A percentile compares a stretch with the other conserved stretches of the same genome.
Conservation (phyloP, 2,329 filamentous ascomycete genomes). For the Stachybotrys chartarum region DNA sequence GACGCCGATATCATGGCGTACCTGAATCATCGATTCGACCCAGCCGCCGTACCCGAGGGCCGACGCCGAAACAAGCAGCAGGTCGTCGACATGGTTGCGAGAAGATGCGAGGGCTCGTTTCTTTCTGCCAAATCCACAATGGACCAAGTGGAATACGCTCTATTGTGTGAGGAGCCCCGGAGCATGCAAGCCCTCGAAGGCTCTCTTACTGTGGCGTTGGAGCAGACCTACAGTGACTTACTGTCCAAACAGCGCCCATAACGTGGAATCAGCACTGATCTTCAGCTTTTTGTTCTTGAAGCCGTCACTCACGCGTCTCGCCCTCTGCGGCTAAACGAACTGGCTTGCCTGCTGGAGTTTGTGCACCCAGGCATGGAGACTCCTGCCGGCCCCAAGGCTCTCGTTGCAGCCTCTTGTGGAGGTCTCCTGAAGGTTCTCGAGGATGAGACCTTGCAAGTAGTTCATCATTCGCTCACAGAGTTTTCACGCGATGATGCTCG, state of each 20-base stretch:
- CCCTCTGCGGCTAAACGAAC: conserved; percentile 34
- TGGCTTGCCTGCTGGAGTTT: conserved; percentile 23
- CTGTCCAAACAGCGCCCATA: too few relatives aligned
- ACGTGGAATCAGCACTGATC: conserved; percentile 15
- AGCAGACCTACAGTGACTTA: too few relatives aligned
- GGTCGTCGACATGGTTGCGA: background rate
- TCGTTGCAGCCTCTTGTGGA: conserved; percentile 29
- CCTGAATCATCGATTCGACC: conserved; percentile 14
- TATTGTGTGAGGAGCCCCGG: too few relatives aligned
- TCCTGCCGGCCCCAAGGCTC: conserved; percentile 22
- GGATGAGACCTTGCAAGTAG: conserved; percentile 33
- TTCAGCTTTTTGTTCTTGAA: conserved; percentile 29
- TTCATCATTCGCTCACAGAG: conserved; percentile 41
- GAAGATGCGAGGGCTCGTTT: conserved; percentile 27
- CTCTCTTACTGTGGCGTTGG: too few relatives aligned
- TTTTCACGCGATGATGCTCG: too few relatives aligned
- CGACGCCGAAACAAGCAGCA: too few relatives aligned
- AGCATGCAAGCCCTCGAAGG: too few relatives aligned
- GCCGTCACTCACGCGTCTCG: conserved; percentile 32
- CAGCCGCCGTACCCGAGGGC: too few relatives aligned
- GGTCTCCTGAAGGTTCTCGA: conserved; percentile 35
- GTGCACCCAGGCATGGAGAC: background rate
- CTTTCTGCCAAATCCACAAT: conserved; percentile 35
- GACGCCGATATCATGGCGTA: conserved; percentile 30
- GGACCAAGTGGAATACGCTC: too few relatives aligned